Conservation (phyloP, 495 filamentous ascomycete genomes). For the Parathielavia appendiculata region DNA sequence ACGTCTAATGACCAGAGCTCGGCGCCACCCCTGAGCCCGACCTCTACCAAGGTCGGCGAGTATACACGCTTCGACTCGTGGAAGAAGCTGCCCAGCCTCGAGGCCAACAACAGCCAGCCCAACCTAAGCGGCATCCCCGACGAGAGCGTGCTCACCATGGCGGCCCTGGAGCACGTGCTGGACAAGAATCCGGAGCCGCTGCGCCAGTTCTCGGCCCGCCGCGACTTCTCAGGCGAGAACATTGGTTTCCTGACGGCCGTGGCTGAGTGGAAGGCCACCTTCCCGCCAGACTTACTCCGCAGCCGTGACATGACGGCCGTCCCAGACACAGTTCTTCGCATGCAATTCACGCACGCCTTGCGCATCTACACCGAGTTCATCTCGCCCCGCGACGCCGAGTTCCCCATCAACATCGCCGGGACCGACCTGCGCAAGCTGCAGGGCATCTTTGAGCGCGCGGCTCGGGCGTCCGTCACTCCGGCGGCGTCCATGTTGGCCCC, state of each 20-base stretch:
- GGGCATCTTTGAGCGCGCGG: constrained; percentile 32
- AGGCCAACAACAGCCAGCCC: constrained; percentile 26
- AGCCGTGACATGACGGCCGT: constrained; percentile 16
- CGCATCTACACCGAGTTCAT: constrained; percentile 56
- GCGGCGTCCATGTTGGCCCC: background rate
- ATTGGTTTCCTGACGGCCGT: constrained; percentile 59
- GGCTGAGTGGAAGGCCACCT: constrained; percentile 47
- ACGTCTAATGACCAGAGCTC: constrained; percentile 10
- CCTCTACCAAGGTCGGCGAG: constrained; percentile 25
- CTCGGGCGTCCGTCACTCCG: constrained; percentile 17
- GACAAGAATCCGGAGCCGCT: constrained; percentile 50
- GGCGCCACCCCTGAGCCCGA: constrained; percentile 19
- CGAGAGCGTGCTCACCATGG: constrained; percentile 50
- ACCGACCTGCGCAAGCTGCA: constrained; percentile 29
- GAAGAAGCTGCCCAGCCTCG: constrained; percentile 24
- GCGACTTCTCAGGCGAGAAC: constrained; percentile 65
- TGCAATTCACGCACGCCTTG: constrained; percentile 49
- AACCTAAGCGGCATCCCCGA: constrained; percentile 32
- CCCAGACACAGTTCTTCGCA: constrained; percentile 25
- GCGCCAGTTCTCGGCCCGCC: constrained; percentile 54
- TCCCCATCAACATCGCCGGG: constrained; percentile 57
- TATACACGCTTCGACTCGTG: constrained; percentile 22
- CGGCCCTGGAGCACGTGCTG: constrained; percentile 55
- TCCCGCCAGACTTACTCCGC: constrained; percentile 22
- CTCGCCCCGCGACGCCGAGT: constrained; percentile 51